Percentiles rank a stretch among this genome's conserved stretches.
Evolutionary conservation across 2,329 filamentous ascomycete genomes (phyloP).

Genomic region (Bipolaris bicolor): DNA sequence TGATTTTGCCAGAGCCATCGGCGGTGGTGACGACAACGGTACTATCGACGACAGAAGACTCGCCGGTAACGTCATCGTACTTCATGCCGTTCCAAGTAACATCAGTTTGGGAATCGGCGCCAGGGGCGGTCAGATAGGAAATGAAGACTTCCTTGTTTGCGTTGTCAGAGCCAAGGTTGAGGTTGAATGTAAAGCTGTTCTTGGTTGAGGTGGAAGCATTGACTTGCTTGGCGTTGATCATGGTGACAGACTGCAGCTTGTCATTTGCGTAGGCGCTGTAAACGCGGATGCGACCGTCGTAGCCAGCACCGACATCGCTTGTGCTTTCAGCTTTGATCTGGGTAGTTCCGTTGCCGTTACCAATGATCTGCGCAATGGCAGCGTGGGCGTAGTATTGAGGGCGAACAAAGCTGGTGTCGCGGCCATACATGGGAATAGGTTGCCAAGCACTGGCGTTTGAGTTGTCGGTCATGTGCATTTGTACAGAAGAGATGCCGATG

Average conservation of each 20-base stretch:
- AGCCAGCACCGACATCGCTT: conserved; percentile 41
- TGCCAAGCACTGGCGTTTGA: conserved; percentile 60
- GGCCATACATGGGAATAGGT: conserved; percentile 51
- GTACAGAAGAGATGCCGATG: conserved; percentile 55
- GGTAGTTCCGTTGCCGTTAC: conserved; percentile 54
- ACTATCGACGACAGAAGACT: conserved; percentile 44
- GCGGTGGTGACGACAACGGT: conserved; percentile 37
- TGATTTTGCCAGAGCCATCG: conserved; percentile 30
- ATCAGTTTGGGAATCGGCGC: conserved; percentile 52
- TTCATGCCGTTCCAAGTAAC: conserved; percentile 58
- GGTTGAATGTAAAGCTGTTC: conserved; percentile 49
- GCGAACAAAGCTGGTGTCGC: conserved; percentile 53
- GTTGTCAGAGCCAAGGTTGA: conserved; percentile 50
- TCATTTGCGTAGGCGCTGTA: conserved; percentile 56
- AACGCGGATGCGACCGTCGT: conserved; percentile 52
- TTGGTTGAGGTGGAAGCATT: conserved; percentile 51
- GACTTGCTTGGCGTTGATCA: conserved; percentile 56
- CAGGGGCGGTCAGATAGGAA: conserved; percentile 55
- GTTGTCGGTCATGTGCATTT: conserved; percentile 63
- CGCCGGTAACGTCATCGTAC: conserved; percentile 53
- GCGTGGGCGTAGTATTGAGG: conserved; percentile 59
- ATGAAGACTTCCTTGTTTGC: conserved; percentile 54
- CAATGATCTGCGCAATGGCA: conserved; percentile 59
- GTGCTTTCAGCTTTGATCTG: conserved; percentile 50
- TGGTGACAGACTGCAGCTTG: conserved; percentile 51